Conservation (phyloP, 139 green algal species). For the Edaphochlamys debaryana region DNA sequence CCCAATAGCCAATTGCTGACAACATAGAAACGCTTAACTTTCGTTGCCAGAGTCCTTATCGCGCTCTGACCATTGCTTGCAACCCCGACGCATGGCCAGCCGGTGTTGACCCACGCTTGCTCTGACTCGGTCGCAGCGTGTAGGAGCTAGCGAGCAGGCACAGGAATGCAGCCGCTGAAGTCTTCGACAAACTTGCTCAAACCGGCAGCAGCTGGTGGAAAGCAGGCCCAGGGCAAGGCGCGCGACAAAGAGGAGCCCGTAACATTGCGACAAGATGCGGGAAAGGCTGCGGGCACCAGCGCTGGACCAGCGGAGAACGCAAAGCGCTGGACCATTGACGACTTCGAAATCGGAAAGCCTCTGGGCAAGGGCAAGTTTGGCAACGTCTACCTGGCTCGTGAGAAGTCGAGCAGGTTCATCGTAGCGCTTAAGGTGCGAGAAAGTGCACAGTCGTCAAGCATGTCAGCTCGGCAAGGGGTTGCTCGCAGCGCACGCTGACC, state of each 20-base stretch:
- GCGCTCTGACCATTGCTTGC: no score
- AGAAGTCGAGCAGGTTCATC: constrained; percentile 92
- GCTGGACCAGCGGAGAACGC: neutral
- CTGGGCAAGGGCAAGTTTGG: constrained; percentile 98
- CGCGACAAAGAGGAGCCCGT: neutral
- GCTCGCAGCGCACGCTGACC: no score
- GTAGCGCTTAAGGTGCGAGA: constrained; percentile 97
- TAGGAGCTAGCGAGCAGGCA: no score
- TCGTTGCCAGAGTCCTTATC: no score
- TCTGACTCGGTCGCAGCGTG: no score
- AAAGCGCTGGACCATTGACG: constrained; percentile 87
- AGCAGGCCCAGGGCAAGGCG: neutral
- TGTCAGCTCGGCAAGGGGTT: neutral
- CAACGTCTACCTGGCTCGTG: constrained; percentile 98
- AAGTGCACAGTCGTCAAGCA: no score
- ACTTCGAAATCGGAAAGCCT: constrained; percentile 98
- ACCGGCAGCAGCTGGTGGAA: neutral
- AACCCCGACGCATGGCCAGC: no score
- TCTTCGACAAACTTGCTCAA: neutral
- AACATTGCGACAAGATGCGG: neutral
- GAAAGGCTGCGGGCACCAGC: constrained; percentile 12
- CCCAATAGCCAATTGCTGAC: no score
- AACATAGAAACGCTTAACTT: no score
- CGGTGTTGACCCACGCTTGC: no score
- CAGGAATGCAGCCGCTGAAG: neutral